Percentiles rank a stretch among this genome's conserved stretches.
Evolutionary conservation across 441 rosid genomes (phyloP).

Genomic region (Adansonia grandidieri): DNA sequence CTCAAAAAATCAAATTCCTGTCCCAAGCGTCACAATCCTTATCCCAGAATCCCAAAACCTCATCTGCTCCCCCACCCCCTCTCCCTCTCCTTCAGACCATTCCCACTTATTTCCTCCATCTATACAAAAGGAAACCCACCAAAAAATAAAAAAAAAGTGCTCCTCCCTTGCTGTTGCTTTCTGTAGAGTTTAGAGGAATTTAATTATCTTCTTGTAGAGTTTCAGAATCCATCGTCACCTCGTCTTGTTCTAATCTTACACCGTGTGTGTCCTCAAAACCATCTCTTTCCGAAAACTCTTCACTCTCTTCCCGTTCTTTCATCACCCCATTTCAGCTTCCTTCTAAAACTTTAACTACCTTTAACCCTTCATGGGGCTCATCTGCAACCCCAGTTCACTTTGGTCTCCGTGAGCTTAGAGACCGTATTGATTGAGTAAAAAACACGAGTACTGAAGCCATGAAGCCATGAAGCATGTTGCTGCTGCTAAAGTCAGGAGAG

Average conservation of each 20-base stretch:
- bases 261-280: slow-evolving; percentile 70
- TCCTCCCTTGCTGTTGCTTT: background rate
- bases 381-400: slow-evolving; percentile 58
- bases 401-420: slow-evolving; percentile 75
- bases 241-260: slow-evolving; percentile 70
- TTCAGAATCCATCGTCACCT: slow-evolving; percentile 28
- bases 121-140: background rate
- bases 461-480: slow-evolving; percentile 98
- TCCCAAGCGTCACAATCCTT: too few species aligned
- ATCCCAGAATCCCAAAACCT: too few species aligned
- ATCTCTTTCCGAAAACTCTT: slow-evolving; percentile 59
- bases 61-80: too few species aligned
- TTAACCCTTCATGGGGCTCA: slow-evolving; percentile 49
- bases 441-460: slow-evolving; percentile 95
- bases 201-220: background rate
- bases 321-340: slow-evolving; percentile 63
- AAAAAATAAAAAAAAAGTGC: background rate
- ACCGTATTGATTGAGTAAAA: slow-evolving; percentile 76
- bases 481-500: slow-evolving; percentile 92
- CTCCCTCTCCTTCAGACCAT: too few species aligned
- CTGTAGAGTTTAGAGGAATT: background rate
- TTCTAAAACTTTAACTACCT: slow-evolving; percentile 36
- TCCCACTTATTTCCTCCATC: too few species aligned
- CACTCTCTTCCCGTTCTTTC: slow-evolving; percentile 60
- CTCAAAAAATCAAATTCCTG: too few species aligned